A percentile compares a stretch with the other conserved stretches of the same genome.
Evolutionary conservation across 306 rosid species (phyloP).

Genomic region (Fagus crenata): DNA sequence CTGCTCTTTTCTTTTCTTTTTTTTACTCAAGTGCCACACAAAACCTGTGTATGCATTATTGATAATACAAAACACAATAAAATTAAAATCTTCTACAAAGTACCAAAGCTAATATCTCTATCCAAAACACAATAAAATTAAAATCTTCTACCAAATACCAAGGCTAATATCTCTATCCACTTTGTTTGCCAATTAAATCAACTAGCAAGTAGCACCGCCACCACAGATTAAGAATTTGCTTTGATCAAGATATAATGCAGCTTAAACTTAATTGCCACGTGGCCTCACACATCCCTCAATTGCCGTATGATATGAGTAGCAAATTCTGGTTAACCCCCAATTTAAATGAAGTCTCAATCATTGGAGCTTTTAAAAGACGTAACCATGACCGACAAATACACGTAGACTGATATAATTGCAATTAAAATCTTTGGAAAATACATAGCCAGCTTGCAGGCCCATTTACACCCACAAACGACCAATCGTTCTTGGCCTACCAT

Average conservation of each 20-base stretch:
- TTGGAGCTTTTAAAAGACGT: constrained; percentile 28
- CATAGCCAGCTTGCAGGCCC: constrained; percentile 47
- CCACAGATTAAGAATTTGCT: no score
- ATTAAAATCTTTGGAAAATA: constrained; percentile 37
- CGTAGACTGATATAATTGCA: constrained; percentile 33
- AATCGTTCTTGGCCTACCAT: constrained; percentile 35
- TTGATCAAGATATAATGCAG: background rate
- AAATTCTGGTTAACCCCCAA: background rate
- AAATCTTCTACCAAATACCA: no score
- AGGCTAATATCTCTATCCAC: no score
- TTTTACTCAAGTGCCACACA: no score
- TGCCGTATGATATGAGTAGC: background rate
- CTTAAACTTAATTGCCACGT: background rate
- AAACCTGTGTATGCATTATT: no score
- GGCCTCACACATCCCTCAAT: background rate
- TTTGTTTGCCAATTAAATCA: no score
- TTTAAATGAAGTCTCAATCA: constrained; percentile 33
- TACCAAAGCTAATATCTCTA: no score
- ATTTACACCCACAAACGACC: constrained; percentile 24
- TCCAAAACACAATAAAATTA: no score
- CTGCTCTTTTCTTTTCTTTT: no score
- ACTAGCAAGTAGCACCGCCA: no score
- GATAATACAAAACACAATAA: no score
- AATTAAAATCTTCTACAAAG: no score
- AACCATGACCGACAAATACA: constrained; percentile 49